phyloP scores from a whole-genome alignment of 768 basidiomycete genomes.

The Trametes gibbosa region DNA sequence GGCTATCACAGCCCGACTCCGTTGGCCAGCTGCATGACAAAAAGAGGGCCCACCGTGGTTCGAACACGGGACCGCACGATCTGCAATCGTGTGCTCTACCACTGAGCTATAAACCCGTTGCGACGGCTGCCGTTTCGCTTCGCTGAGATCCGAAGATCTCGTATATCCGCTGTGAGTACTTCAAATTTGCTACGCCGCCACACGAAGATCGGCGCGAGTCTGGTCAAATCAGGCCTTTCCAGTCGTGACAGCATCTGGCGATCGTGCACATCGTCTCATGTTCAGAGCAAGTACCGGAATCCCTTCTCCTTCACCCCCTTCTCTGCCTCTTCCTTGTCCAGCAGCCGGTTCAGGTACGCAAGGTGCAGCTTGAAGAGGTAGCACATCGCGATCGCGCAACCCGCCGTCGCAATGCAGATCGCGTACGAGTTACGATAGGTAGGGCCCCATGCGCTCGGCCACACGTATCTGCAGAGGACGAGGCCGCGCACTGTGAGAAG shows the following conservation, averaged over 20 bases:
- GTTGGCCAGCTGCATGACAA: neutral
- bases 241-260: too few relatives aligned
- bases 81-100: slow-evolving; percentile 60
- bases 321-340: slow-evolving; percentile 39
- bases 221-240: too few relatives aligned
- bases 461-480: neutral
- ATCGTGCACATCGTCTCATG: neutral
- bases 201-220: too few relatives aligned
- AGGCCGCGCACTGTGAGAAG: too few relatives aligned
- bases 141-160: too few relatives aligned
- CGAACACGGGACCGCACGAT: slow-evolving; percentile 57
- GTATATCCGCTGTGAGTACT: too few relatives aligned
- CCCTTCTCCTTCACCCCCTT: slow-evolving; percentile 42
- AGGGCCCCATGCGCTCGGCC: slow-evolving; percentile 66
- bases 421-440: slow-evolving; percentile 69
- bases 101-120: slow-evolving; percentile 36
- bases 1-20: too few relatives aligned
- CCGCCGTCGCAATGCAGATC: slow-evolving; percentile 30
- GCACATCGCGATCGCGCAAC: slow-evolving; percentile 33
- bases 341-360: slow-evolving; percentile 23
- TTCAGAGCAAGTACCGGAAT: slow-evolving; percentile 49
- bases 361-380: slow-evolving; percentile 31
- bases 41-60: slow-evolving; percentile 46
- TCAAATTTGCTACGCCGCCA: too few relatives aligned
- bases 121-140: neutral